Conservation (phyloP, 495 filamentous ascomycete genomes). For the Neurospora sublineolata region DNA sequence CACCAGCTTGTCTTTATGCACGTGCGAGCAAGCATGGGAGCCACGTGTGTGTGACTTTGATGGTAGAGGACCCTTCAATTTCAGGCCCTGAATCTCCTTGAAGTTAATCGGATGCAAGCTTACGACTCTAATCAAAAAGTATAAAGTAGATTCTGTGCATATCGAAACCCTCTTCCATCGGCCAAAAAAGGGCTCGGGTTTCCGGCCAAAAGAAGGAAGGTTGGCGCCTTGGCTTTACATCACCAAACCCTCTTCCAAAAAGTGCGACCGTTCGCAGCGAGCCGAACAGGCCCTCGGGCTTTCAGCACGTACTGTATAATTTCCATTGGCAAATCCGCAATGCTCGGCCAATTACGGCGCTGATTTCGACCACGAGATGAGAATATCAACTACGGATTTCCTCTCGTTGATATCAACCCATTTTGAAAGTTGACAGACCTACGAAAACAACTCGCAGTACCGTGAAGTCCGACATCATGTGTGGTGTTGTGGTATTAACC, state of each 20-base stretch:
- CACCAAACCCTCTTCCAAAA: no score
- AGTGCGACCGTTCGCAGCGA: no score
- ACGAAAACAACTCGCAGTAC: neutral
- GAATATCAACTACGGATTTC: neutral
- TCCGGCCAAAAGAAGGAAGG: no score
- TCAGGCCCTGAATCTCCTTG: neutral
- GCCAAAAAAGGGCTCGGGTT: no score
- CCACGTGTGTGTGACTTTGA: neutral
- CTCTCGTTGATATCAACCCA: neutral
- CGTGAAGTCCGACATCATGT: neutral
- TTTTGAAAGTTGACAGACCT: neutral
- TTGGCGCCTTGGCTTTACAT: no score
- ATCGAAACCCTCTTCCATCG: no score
- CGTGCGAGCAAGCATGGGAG: neutral
- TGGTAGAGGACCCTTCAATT: neutral
- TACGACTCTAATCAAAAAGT: no score
- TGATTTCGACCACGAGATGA: neutral
- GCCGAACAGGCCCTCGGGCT: neutral
- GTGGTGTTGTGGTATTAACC: neutral
- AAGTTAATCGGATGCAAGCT: no score
- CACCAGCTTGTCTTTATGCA: neutral
- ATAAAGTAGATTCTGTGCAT: no score
- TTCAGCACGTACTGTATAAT: neutral
- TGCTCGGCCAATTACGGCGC: neutral
- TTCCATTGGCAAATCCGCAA: neutral